These are phyloP conservation scores for Hyphodiscus sp. DNA, from an alignment of 2,329 filamentous ascomycete genomes.

Conservation along the genomic window DNA sequence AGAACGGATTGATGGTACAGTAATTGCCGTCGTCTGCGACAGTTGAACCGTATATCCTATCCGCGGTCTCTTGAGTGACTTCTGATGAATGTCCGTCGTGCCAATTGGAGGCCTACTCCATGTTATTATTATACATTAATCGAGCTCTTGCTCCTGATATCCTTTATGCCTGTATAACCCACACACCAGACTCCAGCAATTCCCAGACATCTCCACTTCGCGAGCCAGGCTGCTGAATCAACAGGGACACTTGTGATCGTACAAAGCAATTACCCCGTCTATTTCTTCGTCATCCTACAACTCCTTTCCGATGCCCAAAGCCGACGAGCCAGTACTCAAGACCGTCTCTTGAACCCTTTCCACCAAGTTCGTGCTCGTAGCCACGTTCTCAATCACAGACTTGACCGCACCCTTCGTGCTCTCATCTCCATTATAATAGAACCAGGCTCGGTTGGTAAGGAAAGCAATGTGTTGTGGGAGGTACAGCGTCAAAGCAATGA, in stretches of 20 bases:
- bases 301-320: constrained; percentile 17
- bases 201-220: background rate
- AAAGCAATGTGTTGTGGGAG: constrained; percentile 84
- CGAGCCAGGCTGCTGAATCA: background rate
- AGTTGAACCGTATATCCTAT: background rate
- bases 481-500: constrained; percentile 84
- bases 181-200: background rate
- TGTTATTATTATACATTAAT: background rate
- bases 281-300: constrained; percentile 3
- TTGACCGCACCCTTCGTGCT: constrained; percentile 31
- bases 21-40: background rate
- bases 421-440: constrained; percentile 86
- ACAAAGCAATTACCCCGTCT: background rate
- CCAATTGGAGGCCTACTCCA: background rate
- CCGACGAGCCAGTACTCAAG: constrained; percentile 10
- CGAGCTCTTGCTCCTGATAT: background rate
- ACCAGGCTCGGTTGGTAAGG: constrained; percentile 80
- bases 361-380: constrained; percentile 14
- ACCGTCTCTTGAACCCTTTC: constrained; percentile 24
- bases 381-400: constrained; percentile 17
- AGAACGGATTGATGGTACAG: background rate
- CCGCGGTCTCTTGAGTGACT: background rate
- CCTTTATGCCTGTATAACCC: background rate
- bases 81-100: background rate
- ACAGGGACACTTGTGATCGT: background rate